phyloP scores from a whole-genome alignment of 78 protist genomes.

The Dictyostelium brefeldianum region DNA sequence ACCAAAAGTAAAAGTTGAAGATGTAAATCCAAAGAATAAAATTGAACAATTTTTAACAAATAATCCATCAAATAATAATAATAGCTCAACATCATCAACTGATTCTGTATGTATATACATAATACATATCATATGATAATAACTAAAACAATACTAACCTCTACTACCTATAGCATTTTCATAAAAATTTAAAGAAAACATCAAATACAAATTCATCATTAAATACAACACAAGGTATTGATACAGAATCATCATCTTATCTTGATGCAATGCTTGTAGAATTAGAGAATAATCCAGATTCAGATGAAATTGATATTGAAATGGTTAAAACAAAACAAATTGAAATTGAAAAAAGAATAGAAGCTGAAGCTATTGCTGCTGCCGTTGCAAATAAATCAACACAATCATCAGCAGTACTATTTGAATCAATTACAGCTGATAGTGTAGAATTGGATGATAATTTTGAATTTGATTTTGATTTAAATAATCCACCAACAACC shows the following conservation, averaged over 20 bases:
- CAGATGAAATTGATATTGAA: slow-evolving; percentile 16
- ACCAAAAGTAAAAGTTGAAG: slow-evolving; percentile 3
- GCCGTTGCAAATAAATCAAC: not conserved
- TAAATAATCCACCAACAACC: not conserved
- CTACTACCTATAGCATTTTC: not conserved
- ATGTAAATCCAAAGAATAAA: not conserved
- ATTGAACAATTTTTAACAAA: slow-evolving; percentile 40
- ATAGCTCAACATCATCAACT: not conserved
- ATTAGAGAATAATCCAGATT: not conserved
- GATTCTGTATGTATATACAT: not conserved
- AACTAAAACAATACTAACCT: not conserved
- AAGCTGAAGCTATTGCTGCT: not conserved
- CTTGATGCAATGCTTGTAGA: slow-evolving; percentile 46
- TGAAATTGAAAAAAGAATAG: not conserved
- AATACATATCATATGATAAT: not conserved
- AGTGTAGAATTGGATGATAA: slow-evolving; percentile 2
- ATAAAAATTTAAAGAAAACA: not conserved
- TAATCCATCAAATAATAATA: not conserved
- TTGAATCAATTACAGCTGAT: not conserved
- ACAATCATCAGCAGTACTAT: not conserved
- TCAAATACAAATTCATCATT: not conserved
- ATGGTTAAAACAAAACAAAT: slow-evolving; percentile 4
- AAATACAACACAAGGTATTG: not conserved
- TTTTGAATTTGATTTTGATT: slow-evolving; percentile 30
- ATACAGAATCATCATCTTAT: slow-evolving; percentile 18